Evolutionary conservation across 768 basidiomycete genomes (phyloP), one percentile per base, ranked within the genome.

Genomic region (Epithele typhae): DNA sequence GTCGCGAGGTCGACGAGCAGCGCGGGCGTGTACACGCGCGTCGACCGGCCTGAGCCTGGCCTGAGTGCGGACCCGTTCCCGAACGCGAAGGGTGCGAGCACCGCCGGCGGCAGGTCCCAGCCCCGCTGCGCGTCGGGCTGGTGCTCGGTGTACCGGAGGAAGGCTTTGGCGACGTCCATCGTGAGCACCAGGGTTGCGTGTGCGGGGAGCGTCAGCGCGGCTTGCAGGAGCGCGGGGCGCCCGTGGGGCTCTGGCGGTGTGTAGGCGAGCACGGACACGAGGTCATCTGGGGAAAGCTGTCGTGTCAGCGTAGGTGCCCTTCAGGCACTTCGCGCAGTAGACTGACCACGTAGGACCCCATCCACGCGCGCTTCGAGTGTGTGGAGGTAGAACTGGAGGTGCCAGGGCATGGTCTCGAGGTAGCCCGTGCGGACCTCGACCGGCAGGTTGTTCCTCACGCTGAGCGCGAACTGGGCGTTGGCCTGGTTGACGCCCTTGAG

Each of bases 71-170:
- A 42, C 25, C n/a, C n/a, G 33, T 45, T 55, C 3, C 43, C 47
- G 25, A 45, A 43, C 5, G 47, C 47, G 44, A 59, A 50, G n/a
- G 75, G 77, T 37, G 79, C 74, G 43, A 84, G 72, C n/a, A 96
- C 78, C 2, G 90, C 93, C 0, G 88, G 82, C 1, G 92, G 89
- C 0, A 97, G 71, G 56, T 97, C 92, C 83, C 93, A 94, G 4
- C 96, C 96, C 33, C 96, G 76, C 61, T 93, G 87, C 2, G 95
- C 91, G 60, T 98, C 95, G 0, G 94, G 92, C 9, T 87, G 92
- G 63, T 98, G 94, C 59, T 98, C 94, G 10, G 92, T 94, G 63
- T 97, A 98, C 42, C 85, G 81, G 45, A 99, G 68, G 60, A 93
- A 96, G 1, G 86, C 77, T 62, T 92, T 92, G 27, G 78, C 74